These are phyloP conservation scores for Microbotryomycetes sp. DNA, from an alignment of 1,284 basidiomycete species.

Conservation along the genomic window DNA sequence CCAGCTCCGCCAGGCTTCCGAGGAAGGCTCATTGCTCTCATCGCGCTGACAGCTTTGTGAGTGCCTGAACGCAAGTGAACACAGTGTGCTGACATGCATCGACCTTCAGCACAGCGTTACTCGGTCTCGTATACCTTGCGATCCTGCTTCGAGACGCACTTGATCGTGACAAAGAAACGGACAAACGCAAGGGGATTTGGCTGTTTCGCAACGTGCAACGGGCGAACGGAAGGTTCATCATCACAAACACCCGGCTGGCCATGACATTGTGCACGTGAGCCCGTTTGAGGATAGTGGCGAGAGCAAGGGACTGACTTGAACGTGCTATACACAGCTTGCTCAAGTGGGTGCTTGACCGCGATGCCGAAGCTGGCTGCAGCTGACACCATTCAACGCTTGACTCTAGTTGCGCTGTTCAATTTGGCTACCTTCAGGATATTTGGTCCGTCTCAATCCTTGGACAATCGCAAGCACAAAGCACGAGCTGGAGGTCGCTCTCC, in stretches of 20 bases:
- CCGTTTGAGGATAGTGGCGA: too few species aligned
- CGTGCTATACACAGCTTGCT: background rate
- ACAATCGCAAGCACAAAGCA: background rate
- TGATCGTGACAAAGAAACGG: background rate
- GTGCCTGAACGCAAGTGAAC: background rate
- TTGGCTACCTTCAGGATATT: background rate
- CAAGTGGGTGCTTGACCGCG: background rate
- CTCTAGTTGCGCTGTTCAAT: background rate
- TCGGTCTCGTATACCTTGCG: background rate
- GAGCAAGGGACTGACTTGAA: too few species aligned
- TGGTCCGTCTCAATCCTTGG: background rate
- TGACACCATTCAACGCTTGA: background rate
- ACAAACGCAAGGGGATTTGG: background rate
- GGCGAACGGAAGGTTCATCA: background rate
- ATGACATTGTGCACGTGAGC: background rate
- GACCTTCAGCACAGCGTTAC: background rate
- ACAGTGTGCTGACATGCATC: background rate
- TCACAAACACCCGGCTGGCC: background rate
- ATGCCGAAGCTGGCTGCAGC: background rate
- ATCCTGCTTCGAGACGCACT: background rate
- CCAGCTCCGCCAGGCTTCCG: background rate
- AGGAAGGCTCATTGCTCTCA: background rate
- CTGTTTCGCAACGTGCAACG: background rate
- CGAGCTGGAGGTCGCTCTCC: background rate
- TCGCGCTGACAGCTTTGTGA: background rate